Conservation (phyloP, 148 eudicot species). For the Rhododendron ovatum region DNA sequence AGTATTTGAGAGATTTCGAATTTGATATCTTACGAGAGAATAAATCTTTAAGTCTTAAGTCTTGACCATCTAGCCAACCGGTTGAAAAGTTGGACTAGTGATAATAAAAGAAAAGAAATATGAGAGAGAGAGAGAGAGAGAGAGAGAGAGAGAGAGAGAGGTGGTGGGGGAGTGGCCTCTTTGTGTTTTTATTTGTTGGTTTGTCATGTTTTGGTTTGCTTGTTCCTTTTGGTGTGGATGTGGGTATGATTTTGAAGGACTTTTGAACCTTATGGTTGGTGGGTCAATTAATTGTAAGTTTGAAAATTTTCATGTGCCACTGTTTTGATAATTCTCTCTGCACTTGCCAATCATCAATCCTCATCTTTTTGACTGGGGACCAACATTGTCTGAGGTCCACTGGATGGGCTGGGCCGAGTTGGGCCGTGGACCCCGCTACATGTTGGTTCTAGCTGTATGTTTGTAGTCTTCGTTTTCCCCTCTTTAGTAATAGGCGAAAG, state of each 20-base stretch:
- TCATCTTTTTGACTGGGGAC: background rate
- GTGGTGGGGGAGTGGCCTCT: background rate
- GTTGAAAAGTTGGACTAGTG: conserved; percentile 11
- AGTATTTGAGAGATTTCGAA: no score
- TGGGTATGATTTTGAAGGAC: background rate
- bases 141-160: background rate
- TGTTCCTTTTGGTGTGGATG: background rate
- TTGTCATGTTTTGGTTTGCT: background rate
- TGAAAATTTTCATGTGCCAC: background rate
- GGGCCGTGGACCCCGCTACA: background rate
- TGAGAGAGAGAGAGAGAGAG: background rate
- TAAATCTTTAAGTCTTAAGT: no score
- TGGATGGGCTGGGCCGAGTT: background rate
- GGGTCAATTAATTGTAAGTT: background rate
- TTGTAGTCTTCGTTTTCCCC: no score
- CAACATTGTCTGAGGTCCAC: background rate
- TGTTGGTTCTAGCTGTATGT: background rate
- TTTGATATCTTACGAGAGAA: no score
- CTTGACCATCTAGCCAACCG: no score
- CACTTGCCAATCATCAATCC: background rate
- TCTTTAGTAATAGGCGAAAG: no score
- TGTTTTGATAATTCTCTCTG: background rate
- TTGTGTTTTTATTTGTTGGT: conserved; percentile 1
- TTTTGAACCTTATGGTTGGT: conserved; percentile 8
- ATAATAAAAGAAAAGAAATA: conserved; percentile 9